Conservation (phyloP, 148 eudicot genomes). For the Beta vulgaris region DNA sequence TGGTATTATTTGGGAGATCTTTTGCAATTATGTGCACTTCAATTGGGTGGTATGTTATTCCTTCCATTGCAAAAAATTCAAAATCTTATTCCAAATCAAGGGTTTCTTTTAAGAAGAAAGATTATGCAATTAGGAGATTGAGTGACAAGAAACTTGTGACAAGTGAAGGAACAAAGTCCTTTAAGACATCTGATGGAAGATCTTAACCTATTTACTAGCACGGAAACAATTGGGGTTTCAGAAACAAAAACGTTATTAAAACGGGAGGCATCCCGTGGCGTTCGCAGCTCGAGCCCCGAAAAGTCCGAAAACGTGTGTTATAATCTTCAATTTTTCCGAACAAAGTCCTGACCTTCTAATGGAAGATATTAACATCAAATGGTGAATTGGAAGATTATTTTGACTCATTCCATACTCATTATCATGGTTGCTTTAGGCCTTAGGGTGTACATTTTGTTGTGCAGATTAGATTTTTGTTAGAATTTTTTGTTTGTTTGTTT, state of each 20-base stretch:
- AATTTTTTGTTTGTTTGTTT: not conserved
- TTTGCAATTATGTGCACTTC: conserved; percentile 42
- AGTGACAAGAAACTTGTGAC: conserved; percentile 18
- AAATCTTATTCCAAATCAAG: not conserved
- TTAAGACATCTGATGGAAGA: conserved; percentile 9
- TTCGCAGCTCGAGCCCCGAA: too few species aligned
- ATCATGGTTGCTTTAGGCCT: not conserved
- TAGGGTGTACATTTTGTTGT: not conserved
- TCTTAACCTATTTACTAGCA: too few species aligned
- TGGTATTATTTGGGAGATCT: conserved; percentile 34
- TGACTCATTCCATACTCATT: not conserved
- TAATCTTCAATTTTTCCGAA: too few species aligned
- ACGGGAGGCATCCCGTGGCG: too few species aligned
- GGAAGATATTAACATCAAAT: too few species aligned
- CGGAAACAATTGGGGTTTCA: too few species aligned
- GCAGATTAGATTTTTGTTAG: not conserved
- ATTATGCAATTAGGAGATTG: conserved; percentile 10
- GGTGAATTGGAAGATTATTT: too few species aligned
- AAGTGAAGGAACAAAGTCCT: conserved; percentile 21
- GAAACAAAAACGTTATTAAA: not conserved
- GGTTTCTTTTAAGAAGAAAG: conserved; percentile 28
- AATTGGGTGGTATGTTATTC: conserved; percentile 41
- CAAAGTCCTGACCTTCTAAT: too few species aligned
- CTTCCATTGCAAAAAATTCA: conserved; percentile 19
- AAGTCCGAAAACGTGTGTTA: too few species aligned